These are phyloP conservation scores for Cercospora zeina DNA, from an alignment of 2,329 filamentous ascomycete genomes.

Conservation along the genomic window DNA sequence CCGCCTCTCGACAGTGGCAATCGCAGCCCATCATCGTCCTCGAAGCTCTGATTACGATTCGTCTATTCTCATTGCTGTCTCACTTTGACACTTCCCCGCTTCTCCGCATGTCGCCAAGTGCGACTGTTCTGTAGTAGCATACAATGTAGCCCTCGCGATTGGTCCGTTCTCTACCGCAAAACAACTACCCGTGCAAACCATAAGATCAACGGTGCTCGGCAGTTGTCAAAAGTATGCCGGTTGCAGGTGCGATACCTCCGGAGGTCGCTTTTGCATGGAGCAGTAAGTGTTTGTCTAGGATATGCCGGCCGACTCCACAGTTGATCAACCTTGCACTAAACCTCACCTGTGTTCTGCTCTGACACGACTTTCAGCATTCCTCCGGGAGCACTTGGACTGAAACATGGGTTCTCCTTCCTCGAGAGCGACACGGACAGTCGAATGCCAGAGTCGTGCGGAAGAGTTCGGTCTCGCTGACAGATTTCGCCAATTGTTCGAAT, in stretches of 20 bases:
- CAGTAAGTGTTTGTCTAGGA: neutral
- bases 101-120: neutral
- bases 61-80: neutral
- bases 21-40: neutral
- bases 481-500: neutral
- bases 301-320: neutral
- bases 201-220: neutral
- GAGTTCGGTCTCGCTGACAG: neutral
- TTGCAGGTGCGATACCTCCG: neutral
- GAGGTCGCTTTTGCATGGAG: neutral
- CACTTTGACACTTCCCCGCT: neutral
- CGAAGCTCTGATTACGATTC: neutral
- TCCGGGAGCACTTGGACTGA: neutral
- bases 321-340: neutral
- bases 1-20: neutral
- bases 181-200: neutral
- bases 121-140: neutral
- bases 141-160: neutral
- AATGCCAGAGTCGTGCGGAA: neutral
- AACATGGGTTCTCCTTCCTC: neutral
- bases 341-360: neutral
- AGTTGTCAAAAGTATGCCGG: neutral
- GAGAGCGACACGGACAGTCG: neutral
- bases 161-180: neutral
- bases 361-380: neutral